These are phyloP conservation scores for Aureobasidium sp. DNA, from an alignment of 2,329 filamentous ascomycete genomes.

Conservation along the genomic window DNA sequence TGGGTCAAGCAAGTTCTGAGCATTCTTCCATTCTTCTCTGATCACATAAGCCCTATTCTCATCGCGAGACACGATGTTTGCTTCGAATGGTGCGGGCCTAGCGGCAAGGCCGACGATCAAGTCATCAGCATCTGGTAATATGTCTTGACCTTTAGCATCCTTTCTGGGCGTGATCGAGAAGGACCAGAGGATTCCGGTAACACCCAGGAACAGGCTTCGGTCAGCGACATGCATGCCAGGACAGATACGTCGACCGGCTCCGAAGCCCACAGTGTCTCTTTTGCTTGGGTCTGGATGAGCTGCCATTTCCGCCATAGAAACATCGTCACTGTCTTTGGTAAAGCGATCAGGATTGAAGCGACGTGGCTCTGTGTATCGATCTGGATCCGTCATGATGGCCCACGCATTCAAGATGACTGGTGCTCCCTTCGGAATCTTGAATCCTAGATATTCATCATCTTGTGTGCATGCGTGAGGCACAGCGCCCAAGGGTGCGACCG, in stretches of 20 bases:
- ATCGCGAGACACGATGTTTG: neutral
- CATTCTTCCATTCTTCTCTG: neutral
- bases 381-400: slow-evolving; percentile 35
- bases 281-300: slow-evolving; percentile 34
- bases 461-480: slow-evolving; percentile 35
- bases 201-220: slow-evolving; percentile 41
- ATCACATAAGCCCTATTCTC: neutral
- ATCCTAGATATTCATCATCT: slow-evolving; percentile 28
- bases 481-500: slow-evolving; percentile 24
- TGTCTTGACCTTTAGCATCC: slow-evolving; percentile 27
- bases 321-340: slow-evolving; percentile 20
- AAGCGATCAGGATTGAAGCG: slow-evolving; percentile 32
- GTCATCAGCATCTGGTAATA: slow-evolving; percentile 35
- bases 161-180: slow-evolving; percentile 24
- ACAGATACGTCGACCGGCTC: slow-evolving; percentile 51
- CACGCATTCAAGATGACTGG: slow-evolving; percentile 33
- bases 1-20: neutral
- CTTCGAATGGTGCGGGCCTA: neutral
- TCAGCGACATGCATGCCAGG: slow-evolving; percentile 52
- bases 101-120: neutral
- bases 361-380: slow-evolving; percentile 33
- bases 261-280: slow-evolving; percentile 50
- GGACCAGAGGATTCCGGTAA: slow-evolving; percentile 45
- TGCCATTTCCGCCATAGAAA: slow-evolving; percentile 25
- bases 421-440: slow-evolving; percentile 33